Evolutionary conservation across 1,284 basidiomycete species (phyloP).

Genomic region (Malassezia cuniculi): DNA sequence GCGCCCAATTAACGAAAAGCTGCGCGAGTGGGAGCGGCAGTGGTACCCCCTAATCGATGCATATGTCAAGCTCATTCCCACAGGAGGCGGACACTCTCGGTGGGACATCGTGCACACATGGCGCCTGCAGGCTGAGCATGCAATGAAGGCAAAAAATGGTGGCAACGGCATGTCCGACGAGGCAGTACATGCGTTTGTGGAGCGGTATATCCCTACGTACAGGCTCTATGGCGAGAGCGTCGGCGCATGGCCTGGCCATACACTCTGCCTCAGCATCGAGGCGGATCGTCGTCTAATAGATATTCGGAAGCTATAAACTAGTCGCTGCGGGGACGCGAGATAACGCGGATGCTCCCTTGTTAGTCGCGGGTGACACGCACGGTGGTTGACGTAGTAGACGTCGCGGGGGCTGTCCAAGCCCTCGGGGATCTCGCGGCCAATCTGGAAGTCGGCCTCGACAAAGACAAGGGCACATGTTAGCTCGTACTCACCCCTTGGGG

Average conservation of each 20-base stretch:
- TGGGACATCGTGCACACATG: constrained; percentile 49
- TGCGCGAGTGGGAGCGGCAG: constrained; percentile 52
- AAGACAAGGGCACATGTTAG: constrained; percentile 12
- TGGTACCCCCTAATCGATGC: constrained; percentile 59
- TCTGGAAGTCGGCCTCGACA: constrained; percentile 28
- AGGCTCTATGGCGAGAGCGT: no score
- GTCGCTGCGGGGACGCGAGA: no score
- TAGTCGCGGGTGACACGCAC: not conserved
- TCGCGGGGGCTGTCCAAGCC: constrained; percentile 5
- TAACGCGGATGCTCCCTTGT: not conserved
- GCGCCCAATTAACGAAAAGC: constrained; percentile 53
- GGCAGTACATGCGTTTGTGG: constrained; percentile 56
- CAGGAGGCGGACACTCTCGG: no score
- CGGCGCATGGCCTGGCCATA: no score
- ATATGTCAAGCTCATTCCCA: constrained; percentile 52
- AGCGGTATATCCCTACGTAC: no score
- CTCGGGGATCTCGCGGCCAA: constrained; percentile 14
- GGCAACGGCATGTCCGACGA: constrained; percentile 73
- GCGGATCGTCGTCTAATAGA: no score
- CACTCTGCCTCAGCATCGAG: no score
- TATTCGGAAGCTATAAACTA: no score
- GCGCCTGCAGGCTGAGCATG: constrained; percentile 71
- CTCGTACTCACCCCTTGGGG: constrained; percentile 18
- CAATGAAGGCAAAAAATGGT: constrained; percentile 69
- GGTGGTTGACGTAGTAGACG: constrained; percentile 21